Conservation (phyloP, 208 protist species). For the Trypanosoma boissoni region DNA sequence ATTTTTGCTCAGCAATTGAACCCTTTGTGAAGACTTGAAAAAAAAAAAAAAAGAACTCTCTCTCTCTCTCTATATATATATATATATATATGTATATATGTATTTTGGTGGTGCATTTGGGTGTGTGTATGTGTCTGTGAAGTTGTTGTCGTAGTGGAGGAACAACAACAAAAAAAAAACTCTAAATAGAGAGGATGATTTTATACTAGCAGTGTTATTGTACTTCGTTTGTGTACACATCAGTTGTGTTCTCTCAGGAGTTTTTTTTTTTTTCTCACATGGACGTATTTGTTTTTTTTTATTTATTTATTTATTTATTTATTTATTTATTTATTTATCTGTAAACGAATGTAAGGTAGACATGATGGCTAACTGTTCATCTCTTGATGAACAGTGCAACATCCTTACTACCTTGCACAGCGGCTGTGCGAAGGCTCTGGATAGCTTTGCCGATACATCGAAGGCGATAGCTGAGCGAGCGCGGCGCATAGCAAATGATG, state of each 20-base stretch:
- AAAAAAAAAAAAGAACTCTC: background rate
- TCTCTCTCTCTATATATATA: conserved; percentile 2
- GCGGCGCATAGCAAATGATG: conserved; percentile 65
- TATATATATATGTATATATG: background rate
- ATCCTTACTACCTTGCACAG: conserved; percentile 62
- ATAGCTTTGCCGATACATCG: conserved; percentile 82
- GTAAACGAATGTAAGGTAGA: background rate
- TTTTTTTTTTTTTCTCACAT: background rate
- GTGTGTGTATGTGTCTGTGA: background rate
- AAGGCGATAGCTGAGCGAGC: conserved; percentile 61
- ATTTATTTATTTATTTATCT: conserved; percentile 1
- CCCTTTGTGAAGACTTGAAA: conserved; percentile 8
- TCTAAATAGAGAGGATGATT: too few relatives aligned
- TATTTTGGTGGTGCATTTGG: background rate
- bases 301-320: conserved; percentile 18
- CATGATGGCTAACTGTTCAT: conserved; percentile 42
- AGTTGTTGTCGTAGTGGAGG: too few relatives aligned
- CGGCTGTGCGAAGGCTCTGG: conserved; percentile 62
- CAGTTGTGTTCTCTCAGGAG: background rate
- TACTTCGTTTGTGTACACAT: too few relatives aligned
- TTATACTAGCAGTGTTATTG: too few relatives aligned
- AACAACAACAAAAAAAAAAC: too few relatives aligned
- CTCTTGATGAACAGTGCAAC: conserved; percentile 74
- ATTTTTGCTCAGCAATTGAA: conserved; percentile 12
- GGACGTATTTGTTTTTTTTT: conserved; percentile 4